Evolutionary conservation across 352 stramenopile species (phyloP).

Genomic region (Phytophthora citricola): DNA sequence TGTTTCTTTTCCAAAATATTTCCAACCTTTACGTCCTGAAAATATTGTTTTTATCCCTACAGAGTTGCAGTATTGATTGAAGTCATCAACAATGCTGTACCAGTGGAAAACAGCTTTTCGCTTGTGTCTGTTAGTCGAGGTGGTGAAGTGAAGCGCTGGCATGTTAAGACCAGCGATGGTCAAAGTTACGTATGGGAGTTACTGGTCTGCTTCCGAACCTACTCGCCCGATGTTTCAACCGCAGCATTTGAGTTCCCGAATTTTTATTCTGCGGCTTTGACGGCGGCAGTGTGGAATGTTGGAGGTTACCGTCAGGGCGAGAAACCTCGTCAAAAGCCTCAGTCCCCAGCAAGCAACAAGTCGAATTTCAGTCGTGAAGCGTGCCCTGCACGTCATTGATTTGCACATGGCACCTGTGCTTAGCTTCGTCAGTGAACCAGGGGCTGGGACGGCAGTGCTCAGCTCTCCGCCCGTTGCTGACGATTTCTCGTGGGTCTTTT

Average conservation of each 20-base stretch:
- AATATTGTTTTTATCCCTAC: background rate
- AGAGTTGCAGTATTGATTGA: conserved; percentile 29
- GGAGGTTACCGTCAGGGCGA: conserved; percentile 36
- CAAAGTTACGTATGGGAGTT: conserved; percentile 43
- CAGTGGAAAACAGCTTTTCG: background rate
- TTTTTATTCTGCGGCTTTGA: conserved; percentile 66
- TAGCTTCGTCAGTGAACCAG: conserved; percentile 44
- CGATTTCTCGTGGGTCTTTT: conserved; percentile 64
- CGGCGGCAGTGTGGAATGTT: conserved; percentile 61
- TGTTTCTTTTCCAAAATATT: background rate
- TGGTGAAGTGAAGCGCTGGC: conserved; percentile 62
- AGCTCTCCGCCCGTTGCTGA: conserved; percentile 20
- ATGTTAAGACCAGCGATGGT: conserved; percentile 16
- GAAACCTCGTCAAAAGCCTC: conserved; percentile 2
- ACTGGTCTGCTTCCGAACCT: conserved; percentile 55
- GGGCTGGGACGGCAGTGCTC: conserved; percentile 18
- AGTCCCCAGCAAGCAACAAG: conserved; percentile 12
- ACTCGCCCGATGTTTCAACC: conserved; percentile 42
- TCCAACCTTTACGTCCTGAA: background rate
- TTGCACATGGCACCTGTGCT: conserved; percentile 53
- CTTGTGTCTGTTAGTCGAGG: conserved; percentile 43
- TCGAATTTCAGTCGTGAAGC: conserved; percentile 51
- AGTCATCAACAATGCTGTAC: conserved; percentile 5
- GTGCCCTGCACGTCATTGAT: conserved; percentile 54
- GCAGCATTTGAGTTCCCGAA: conserved; percentile 37